phyloP scores from a whole-genome alignment of 257 asterid genomes.

The Rhazya stricta region DNA sequence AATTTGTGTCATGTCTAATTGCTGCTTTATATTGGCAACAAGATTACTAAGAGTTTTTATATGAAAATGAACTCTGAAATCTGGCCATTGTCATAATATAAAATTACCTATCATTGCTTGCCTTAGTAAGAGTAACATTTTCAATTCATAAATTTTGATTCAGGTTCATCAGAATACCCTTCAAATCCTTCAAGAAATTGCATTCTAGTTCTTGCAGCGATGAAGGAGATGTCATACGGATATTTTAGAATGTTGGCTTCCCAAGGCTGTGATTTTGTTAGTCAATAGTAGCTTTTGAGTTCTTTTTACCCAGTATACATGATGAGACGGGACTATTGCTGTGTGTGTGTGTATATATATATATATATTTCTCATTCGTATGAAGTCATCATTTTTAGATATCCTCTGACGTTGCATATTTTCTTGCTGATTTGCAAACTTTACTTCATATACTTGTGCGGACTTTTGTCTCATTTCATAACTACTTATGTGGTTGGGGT shows the following conservation, averaged over 20 bases:
- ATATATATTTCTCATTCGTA: not conserved
- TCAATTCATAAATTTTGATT: conserved; percentile 20
- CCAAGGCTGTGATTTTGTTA: not conserved
- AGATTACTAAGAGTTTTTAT: not conserved
- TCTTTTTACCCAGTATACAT: not conserved
- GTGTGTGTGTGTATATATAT: not conserved
- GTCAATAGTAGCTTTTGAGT: conserved; percentile 1
- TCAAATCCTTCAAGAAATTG: conserved; percentile 92
- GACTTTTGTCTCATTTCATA: not conserved
- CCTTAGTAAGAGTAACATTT: not conserved
- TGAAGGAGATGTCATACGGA: not conserved
- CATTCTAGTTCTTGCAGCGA: conserved; percentile 45
- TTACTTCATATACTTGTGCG: not conserved
- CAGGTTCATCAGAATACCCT: conserved; percentile 98
- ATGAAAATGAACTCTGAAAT: not conserved
- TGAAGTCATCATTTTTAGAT: not conserved
- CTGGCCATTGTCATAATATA: not conserved
- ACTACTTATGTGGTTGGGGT: not conserved
- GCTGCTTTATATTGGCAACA: not conserved
- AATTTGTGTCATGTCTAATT: not conserved
- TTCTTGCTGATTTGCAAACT: conserved; percentile 4
- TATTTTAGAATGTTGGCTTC: conserved; percentile 22
- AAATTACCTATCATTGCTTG: not conserved
- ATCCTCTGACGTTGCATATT: not conserved
- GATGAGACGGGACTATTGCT: not conserved